Evolutionary conservation across 768 basidiomycete genomes (phyloP).

Genomic region (Mycena maculata): DNA sequence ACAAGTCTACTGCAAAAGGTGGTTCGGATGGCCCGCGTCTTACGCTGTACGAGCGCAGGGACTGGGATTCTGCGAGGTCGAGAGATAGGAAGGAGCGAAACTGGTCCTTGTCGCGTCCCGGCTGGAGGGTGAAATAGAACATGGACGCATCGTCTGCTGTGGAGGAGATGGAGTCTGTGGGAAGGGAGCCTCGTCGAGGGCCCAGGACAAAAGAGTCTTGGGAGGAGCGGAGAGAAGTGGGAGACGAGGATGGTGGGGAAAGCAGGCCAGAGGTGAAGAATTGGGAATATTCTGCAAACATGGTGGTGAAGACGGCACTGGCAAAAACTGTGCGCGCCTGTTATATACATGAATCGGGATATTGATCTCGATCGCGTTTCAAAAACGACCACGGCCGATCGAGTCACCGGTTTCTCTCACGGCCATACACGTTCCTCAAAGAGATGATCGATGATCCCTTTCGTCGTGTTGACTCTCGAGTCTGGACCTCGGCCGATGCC

Average conservation of each 20-base stretch:
- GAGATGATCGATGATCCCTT: too few relatives aligned
- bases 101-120: slow-evolving; percentile 43
- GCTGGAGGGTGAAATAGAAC: slow-evolving; percentile 52
- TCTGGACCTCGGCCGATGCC: too few relatives aligned
- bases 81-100: slow-evolving; percentile 61
- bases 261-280: slow-evolving; percentile 58
- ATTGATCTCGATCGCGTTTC: too few relatives aligned
- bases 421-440: too few relatives aligned
- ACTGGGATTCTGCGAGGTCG: slow-evolving; percentile 57
- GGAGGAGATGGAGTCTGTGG: slow-evolving; percentile 26
- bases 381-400: too few relatives aligned
- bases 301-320: not conserved
- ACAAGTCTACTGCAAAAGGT: slow-evolving; percentile 23
- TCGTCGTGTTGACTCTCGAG: too few relatives aligned
- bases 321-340: not conserved
- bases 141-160: slow-evolving; percentile 41
- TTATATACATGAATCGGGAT: too few relatives aligned
- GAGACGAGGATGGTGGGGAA: slow-evolving; percentile 41
- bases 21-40: slow-evolving; percentile 42
- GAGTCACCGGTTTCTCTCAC: too few relatives aligned
- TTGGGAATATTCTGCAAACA: not conserved
- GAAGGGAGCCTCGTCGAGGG: slow-evolving; percentile 34
- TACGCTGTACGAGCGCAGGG: slow-evolving; percentile 42
- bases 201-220: slow-evolving; percentile 25
- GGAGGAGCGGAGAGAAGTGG: slow-evolving; percentile 13